phyloP scores from a whole-genome alignment of 1,139 yeast genomes.

The Suhomyces terraborum region DNA sequence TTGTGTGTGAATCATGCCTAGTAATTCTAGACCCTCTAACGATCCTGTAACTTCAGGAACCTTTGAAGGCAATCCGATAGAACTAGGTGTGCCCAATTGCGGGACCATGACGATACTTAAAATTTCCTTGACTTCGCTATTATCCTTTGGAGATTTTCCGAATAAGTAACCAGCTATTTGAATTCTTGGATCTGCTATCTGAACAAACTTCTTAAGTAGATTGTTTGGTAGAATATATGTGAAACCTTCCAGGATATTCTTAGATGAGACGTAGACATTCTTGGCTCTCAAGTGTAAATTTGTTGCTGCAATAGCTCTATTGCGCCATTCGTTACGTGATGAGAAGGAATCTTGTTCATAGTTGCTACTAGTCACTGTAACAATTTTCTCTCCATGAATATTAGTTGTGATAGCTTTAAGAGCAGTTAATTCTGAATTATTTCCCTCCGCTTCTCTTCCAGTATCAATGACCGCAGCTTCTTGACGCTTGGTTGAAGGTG shows the following conservation, averaged over 20 bases:
- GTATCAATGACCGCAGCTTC: constrained; percentile 76
- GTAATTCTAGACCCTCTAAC: constrained; percentile 50
- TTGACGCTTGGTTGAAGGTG: constrained; percentile 80
- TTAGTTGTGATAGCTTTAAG: constrained; percentile 82
- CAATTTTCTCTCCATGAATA: constrained; percentile 95
- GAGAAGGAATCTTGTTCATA: constrained; percentile 84
- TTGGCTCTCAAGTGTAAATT: constrained; percentile 73
- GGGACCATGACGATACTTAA: constrained; percentile 79
- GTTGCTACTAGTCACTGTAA: constrained; percentile 87
- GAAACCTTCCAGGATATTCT: constrained; percentile 46
- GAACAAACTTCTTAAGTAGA: constrained; percentile 72
- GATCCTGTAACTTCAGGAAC: constrained; percentile 40
- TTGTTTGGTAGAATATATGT: constrained; percentile 85
- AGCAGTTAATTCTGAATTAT: constrained; percentile 62
- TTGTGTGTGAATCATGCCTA: constrained; percentile 87
- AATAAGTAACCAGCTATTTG: constrained; percentile 82
- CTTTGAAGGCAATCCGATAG: constrained; percentile 60
- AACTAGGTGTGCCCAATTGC: constrained; percentile 74
- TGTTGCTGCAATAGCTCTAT: constrained; percentile 78
- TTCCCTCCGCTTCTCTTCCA: constrained; percentile 33
- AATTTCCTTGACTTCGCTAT: constrained; percentile 74
- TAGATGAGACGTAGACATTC: constrained; percentile 67
- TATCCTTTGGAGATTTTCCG: constrained; percentile 75
- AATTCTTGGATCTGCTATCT: constrained; percentile 76
- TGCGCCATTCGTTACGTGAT: constrained; percentile 91